Base-by-base conservation (phyloP, 768 basidiomycete genomes). In the Trametes cingulata region DNA sequence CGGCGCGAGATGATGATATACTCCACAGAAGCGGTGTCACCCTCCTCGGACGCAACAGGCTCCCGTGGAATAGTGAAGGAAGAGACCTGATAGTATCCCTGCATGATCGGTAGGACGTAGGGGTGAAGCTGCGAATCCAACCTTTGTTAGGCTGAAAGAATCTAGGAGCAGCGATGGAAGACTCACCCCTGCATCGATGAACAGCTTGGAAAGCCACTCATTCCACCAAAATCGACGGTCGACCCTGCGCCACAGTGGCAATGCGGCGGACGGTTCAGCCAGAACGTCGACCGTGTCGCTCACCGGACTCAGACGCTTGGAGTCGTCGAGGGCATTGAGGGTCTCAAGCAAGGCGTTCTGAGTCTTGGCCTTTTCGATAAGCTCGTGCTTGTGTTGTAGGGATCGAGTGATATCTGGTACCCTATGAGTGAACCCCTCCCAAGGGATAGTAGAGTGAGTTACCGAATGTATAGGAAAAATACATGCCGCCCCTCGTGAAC, bases 221-320 rank as follows among this genome's bases (percentile, higher is more conserved):
- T 98, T 99, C 93, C 95, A 98, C 91, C 95, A 98, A 72, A 93
- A 98, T 42, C 90, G 87, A 47, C 82, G 81, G 66, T 98, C 93
- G 0, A 94, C 91, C 13, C 94, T 80, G 25, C 94, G 82, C 95
- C 96, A 98, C 3, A 98, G 80, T 0, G 97, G 95, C 14, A 95
- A 79, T 0, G 84, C 85, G 0, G 88, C 77, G 61, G 84, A 80
- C 0, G 93, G 92, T 71, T 97, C 95, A 13, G 80, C 77, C 22
- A 90, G 73, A 8, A 80, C 75, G 47, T 86, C 80, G 14, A 81
- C 73, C 33, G 78, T 78, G 47, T 72, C 76, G 39, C 74, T 65
- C 37, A 67, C 67, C 60, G 60, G 63, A 40, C 61, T 61, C 73
- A 76, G 19, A 56, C 62, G 43, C 53, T 45, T 25, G 37, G 67